Evolutionary conservation across 352 stramenopile genomes (phyloP), one percentile per base, ranked within the genome.

Genomic region (Phytophthora agathidicida): DNA sequence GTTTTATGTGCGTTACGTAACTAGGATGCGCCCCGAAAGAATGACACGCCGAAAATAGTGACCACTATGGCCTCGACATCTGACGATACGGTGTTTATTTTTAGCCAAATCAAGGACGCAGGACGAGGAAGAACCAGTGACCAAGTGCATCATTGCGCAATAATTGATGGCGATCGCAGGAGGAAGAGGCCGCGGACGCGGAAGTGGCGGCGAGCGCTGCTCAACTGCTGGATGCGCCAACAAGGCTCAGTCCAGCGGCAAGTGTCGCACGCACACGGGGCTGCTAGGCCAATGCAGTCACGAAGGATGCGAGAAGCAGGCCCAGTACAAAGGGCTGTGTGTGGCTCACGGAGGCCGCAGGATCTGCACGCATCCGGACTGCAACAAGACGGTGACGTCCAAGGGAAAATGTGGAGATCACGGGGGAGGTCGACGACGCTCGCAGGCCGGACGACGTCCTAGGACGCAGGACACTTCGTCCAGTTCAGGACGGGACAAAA

Each of bases 331-430:
- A n/a, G 56, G 56, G 1, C 56, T 65, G 3, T 65, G 56, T 36
- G 56, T 58, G 6, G 56, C 47, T 2, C 56, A 65, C 11, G 56
- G 56, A 8, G 56, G 56, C 10, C 23, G 56, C 0, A 26, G 56
- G n/a, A 38, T 65, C 13, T 65, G 56, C 23, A 53, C 31, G 3
- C 5, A 26, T 4, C 24, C 39, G 37, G 41, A n/a, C 16, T 65
- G 56, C 36, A 58, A 22, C 39, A 65, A 65, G 56, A 65, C 50
- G 17, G 56, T 65, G 23, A 58, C 38, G 31, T 65, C 56, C 56
- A 65, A 48, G 39, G 56, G 56, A 8, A 43, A 53, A 24, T 65
- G 56, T 10, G 47, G 31, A n/a, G 56, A 65, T 11, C 56, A 65
- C n/a, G 56, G 56, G 28, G 56, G 56, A n/a, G 48, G 56, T 1